These are phyloP conservation scores for Boechera retrofracta DNA, from an alignment of 345 rosid genomes.

Conservation along the genomic window DNA sequence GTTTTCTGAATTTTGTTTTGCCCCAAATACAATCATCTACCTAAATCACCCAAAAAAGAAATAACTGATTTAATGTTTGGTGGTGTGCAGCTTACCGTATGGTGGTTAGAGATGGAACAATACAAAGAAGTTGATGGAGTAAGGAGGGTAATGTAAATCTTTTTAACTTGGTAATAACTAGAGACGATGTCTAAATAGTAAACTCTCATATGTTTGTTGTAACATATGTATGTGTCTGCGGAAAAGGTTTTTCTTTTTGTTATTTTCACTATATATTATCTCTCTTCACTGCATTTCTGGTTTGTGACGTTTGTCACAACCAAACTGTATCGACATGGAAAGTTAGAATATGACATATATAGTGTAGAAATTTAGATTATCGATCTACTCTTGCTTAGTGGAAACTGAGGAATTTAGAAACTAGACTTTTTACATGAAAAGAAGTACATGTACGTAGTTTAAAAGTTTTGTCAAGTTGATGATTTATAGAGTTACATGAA, in stretches of 20 bases:
- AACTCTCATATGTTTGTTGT: slow-evolving; percentile 17
- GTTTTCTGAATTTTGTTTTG: neutral
- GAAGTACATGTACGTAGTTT: no score
- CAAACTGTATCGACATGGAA: neutral
- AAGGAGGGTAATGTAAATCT: slow-evolving; percentile 27
- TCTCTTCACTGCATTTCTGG: neutral
- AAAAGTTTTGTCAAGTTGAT: no score
- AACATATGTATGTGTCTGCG: neutral
- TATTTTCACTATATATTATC: neutral
- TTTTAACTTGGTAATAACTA: slow-evolving; percentile 31
- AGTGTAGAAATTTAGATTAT: neutral
- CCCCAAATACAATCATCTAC: neutral
- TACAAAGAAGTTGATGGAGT: slow-evolving; percentile 25
- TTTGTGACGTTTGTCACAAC: neutral
- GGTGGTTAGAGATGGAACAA: slow-evolving; percentile 41
- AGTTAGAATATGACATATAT: neutral
- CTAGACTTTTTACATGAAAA: no score
- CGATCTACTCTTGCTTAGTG: no score
- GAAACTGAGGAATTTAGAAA: no score
- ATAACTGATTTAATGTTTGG: neutral
- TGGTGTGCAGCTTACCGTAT: slow-evolving; percentile 39
- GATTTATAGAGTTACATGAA: no score
- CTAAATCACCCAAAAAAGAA: neutral
- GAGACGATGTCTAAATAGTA: slow-evolving; percentile 24
- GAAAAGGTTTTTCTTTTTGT: neutral